Evolutionary conservation across 345 rosid genomes (phyloP).

Genomic region (Corchorus olitorius): DNA sequence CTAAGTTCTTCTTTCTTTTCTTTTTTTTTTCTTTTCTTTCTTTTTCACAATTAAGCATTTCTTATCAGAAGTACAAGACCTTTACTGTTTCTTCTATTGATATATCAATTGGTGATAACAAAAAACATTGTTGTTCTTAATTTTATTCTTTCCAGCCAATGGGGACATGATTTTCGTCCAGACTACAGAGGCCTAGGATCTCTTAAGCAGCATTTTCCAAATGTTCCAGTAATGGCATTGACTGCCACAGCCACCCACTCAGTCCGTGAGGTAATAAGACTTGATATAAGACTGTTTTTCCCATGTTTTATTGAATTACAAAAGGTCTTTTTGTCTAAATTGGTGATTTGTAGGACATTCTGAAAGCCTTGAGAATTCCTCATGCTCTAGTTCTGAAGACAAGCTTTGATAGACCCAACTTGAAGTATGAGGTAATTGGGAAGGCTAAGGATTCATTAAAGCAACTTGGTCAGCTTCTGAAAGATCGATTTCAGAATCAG

Average conservation of each 20-base stretch:
- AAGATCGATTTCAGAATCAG: slow-evolving; percentile 65
- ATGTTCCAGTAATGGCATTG: slow-evolving; percentile 77
- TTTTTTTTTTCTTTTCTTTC: no score
- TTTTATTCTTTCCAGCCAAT: slow-evolving; percentile 59
- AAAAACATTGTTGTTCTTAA: slow-evolving; percentile 6
- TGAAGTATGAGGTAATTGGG: slow-evolving; percentile 78
- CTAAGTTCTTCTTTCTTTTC: no score
- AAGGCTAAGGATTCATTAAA: slow-evolving; percentile 76
- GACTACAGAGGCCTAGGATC: slow-evolving; percentile 81
- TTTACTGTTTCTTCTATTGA: no score
- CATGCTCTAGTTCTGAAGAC: slow-evolving; percentile 76
- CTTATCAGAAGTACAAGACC: no score
- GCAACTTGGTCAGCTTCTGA: slow-evolving; percentile 77
- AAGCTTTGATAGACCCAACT: slow-evolving; percentile 92
- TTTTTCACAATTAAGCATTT: no score
- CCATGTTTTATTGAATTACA: neutral
- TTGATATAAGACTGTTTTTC: slow-evolving; percentile 4
- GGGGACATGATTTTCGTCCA: slow-evolving; percentile 99
- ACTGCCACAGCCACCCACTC: slow-evolving; percentile 86
- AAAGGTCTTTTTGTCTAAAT: neutral
- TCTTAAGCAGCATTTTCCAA: slow-evolving; percentile 76
- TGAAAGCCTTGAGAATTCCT: slow-evolving; percentile 75
- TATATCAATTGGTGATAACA: neutral
- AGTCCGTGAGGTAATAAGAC: slow-evolving; percentile 62
- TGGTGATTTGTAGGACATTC: slow-evolving; percentile 64